Percentiles rank a stretch among this genome's conserved stretches.
Evolutionary conservation across 1,139 yeast species (phyloP).

Genomic region (Yamadazyma jaroonii): DNA sequence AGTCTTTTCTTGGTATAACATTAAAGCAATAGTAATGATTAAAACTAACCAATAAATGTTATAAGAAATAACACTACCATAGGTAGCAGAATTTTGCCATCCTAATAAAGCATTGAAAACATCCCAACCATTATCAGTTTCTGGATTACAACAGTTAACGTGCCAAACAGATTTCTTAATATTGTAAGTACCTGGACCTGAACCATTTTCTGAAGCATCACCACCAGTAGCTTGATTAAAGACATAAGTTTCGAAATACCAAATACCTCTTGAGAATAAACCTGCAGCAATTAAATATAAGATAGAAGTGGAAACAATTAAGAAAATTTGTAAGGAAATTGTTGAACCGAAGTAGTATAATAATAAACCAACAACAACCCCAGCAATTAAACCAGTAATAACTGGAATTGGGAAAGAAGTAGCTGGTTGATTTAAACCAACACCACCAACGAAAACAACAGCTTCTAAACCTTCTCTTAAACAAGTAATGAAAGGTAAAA

Average conservation of each 20-base stretch:
- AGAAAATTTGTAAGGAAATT: constrained; percentile 74
- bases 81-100: constrained; percentile 59
- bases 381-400: constrained; percentile 71
- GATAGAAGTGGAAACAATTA: constrained; percentile 77
- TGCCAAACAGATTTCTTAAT: constrained; percentile 80
- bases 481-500: constrained; percentile 79
- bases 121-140: constrained; percentile 89
- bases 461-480: constrained; percentile 92
- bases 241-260: constrained; percentile 72
- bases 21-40: constrained; percentile 50
- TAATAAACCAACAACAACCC: constrained; percentile 59
- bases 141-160: constrained; percentile 92
- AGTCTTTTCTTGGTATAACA: constrained; percentile 69
- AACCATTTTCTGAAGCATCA: constrained; percentile 85
- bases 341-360: constrained; percentile 77
- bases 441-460: constrained; percentile 87
- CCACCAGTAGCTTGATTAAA: constrained; percentile 72
- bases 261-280: constrained; percentile 82
- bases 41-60: constrained; percentile 77
- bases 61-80: constrained; percentile 82
- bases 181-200: constrained; percentile 91
- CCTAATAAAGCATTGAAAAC: constrained; percentile 59
- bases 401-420: constrained; percentile 85
- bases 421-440: constrained; percentile 56
- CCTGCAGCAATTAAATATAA: constrained; percentile 87